Conservation (phyloP, 1,139 yeast species). For the Candida frijolesensis region DNA sequence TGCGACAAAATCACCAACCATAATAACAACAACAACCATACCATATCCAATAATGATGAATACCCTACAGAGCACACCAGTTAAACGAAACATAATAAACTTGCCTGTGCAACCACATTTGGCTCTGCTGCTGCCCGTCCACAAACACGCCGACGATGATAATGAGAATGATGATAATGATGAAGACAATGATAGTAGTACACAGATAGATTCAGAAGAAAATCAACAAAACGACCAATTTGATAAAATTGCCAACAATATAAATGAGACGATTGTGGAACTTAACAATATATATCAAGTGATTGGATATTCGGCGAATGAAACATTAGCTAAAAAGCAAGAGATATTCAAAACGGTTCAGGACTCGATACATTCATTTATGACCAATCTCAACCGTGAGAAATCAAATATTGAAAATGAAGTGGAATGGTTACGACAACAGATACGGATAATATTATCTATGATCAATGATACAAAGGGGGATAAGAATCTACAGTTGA, state of each 20-base stretch:
- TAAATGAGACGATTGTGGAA: conserved; percentile 38
- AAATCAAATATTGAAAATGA: conserved; percentile 43
- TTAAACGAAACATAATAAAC: background rate
- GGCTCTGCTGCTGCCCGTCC: background rate
- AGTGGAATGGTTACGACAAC: conserved; percentile 52
- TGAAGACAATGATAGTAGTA: conserved; percentile 1
- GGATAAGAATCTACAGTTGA: conserved; percentile 23
- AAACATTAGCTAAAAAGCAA: conserved; percentile 36
- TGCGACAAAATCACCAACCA: background rate
- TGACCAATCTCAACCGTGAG: conserved; percentile 37
- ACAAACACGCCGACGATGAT: background rate
- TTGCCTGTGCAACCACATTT: background rate
- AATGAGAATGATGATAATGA: background rate
- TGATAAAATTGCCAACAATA: conserved; percentile 29
- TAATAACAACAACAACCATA: background rate
- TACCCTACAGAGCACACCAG: conserved; percentile 1
- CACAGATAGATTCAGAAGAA: conserved; percentile 7
- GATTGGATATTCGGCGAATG: conserved; percentile 42
- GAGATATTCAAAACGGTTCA: conserved; percentile 45
- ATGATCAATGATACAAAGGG: conserved; percentile 44
- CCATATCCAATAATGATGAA: background rate
- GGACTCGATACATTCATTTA: conserved; percentile 39
- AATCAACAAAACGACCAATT: conserved; percentile 19
- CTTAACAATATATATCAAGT: conserved; percentile 34
- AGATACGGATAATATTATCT: conserved; percentile 41